Conservation (phyloP, 2,329 filamentous ascomycete species). For the Sclerotinia subarctica region DNA sequence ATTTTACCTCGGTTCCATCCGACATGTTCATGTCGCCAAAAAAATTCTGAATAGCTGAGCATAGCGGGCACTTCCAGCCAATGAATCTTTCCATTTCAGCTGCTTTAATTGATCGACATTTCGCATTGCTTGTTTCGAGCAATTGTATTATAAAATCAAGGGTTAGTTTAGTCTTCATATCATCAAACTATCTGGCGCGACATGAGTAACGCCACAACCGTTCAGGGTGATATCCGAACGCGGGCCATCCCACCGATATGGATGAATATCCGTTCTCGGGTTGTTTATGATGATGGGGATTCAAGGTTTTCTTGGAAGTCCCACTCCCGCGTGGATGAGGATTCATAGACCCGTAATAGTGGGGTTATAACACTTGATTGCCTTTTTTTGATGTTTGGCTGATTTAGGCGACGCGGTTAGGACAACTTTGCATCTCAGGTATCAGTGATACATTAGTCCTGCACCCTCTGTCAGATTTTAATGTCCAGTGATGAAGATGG, state of each 20-base stretch:
- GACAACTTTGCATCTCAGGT: not conserved
- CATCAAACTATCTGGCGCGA: not conserved
- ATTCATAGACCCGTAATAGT: not conserved
- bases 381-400: not conserved
- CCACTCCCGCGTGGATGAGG: not conserved
- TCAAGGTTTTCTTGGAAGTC: not conserved
- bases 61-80: not conserved
- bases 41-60: not conserved
- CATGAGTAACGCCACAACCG: not conserved
- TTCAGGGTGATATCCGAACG: not conserved
- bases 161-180: not conserved
- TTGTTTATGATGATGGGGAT: not conserved
- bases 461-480: no score
- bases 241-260: not conserved
- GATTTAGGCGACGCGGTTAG: not conserved
- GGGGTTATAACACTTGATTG: not conserved
- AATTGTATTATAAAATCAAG: not conserved
- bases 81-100: not conserved
- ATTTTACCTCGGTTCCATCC: not conserved
- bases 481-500: no score
- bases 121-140: not conserved
- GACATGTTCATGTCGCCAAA: not conserved
- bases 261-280: not conserved
- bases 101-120: not conserved
- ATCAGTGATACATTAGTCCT: not conserved